Evolutionary conservation across 306 rosid genomes (phyloP), one percentile per base, ranked within the genome.

Genomic region (Rosa rugosa): DNA sequence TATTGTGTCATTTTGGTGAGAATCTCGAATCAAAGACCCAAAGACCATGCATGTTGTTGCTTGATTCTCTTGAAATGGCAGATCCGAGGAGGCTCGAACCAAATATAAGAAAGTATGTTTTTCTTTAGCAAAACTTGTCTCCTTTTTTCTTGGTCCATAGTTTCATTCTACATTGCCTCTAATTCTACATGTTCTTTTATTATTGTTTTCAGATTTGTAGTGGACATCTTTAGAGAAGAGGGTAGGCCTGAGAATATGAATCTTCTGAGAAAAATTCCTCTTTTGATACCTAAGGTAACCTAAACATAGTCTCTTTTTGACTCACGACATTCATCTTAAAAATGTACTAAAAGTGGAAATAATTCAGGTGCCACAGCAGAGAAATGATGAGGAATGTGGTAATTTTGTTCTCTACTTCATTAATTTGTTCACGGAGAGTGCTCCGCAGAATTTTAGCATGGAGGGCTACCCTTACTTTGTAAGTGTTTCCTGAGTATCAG

Each of bases 351-450:
- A 79, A 69, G 38, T 60, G 71, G 71, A 38, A 11, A 49, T 22
- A 40, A 12, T 85, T 79, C 76, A 93, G 97, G 97, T 93, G 31
- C 97, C 97, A 22, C 96, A 89, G 63, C 96, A 93, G 86, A 87
- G 86, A 79, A 86, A 89, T 80, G 91, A 81, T 40, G 84, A 81
- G 47, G 97, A 89, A 75, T 93, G 97, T 36, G 97, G 97, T 63
- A 85, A 77, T 75, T 93, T 89, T 41, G 94, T 89, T 83, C 92
- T 93, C 77, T 88, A 86, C 89, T 93, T 85, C 86, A 88, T 89
- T 77, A 80, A 84, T 45, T 79, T 85, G 89, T 93, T 91, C 84
- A 59, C 91, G 83, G 66, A 85, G 41, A 63, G 51, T 46, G 94
- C 92, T 5, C 97, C 96, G 2, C 86, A 87, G 59, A 80, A 87